These are phyloP conservation scores for Populus hybrid DNA, from an alignment of 441 rosid genomes.

Conservation along the genomic window DNA sequence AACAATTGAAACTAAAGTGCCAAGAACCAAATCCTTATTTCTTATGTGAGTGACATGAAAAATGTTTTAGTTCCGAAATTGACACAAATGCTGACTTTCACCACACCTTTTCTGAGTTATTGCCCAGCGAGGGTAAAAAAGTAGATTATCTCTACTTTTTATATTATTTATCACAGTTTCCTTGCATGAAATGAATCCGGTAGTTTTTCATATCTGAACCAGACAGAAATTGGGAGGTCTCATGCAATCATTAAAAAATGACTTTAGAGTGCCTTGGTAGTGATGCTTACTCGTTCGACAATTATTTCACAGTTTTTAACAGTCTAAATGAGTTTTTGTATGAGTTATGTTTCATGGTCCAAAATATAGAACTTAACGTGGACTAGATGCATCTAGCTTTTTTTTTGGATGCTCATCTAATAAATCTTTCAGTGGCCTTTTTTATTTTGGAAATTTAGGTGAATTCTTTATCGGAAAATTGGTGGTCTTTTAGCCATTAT, in stretches of 20 bases:
- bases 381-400: neutral
- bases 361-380: neutral
- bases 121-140: slow-evolving; percentile 48
- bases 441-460: neutral
- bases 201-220: neutral
- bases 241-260: neutral
- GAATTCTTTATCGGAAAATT: neutral
- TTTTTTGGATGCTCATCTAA: neutral
- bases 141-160: neutral
- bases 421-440: neutral
- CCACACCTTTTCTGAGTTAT: slow-evolving; percentile 42
- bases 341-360: neutral
- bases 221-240: neutral
- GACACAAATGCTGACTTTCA: slow-evolving; percentile 44
- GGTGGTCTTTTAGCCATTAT: too few species aligned
- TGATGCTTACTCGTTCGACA: neutral
- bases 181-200: neutral
- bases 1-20: slow-evolving; percentile 89
- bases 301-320: neutral
- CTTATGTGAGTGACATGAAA: slow-evolving; percentile 44
- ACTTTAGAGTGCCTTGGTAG: neutral
- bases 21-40: slow-evolving; percentile 66
- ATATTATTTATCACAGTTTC: neutral
- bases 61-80: slow-evolving; percentile 47
- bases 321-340: neutral